Evolutionary conservation across 441 rosid species (phyloP).

Genomic region (Kokia cookei): DNA sequence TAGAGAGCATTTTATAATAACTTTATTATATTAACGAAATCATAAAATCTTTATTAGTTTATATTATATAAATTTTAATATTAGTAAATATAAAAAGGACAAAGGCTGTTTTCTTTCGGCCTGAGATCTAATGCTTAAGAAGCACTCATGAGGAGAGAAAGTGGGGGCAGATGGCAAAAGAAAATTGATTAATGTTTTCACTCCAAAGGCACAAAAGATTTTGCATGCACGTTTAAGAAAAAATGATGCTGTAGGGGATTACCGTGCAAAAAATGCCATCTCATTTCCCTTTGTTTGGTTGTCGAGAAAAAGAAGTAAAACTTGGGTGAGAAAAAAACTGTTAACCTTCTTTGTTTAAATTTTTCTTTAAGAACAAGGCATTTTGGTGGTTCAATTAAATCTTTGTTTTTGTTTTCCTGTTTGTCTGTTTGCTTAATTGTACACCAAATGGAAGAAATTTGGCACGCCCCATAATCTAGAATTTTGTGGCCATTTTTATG

Average conservation of each 20-base stretch:
- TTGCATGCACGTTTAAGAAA: constrained; percentile 1
- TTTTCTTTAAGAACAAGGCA: background rate
- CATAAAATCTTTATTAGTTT: no score
- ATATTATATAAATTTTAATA: no score
- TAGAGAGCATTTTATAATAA: no score
- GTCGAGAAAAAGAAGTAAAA: no score
- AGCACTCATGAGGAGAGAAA: background rate
- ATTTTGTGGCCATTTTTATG: no score
- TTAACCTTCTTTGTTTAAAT: background rate
- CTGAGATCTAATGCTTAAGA: background rate
- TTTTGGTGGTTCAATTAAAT: background rate
- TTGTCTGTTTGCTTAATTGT: background rate
- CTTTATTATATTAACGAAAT: background rate
- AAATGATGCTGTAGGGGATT: background rate
- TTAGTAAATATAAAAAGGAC: no score
- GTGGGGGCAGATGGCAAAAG: background rate
- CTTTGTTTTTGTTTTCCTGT: background rate
- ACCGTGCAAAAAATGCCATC: background rate
- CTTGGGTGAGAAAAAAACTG: background rate
- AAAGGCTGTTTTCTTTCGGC: no score
- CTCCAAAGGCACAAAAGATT: constrained; percentile 3
- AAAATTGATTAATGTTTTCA: constrained; percentile 9
- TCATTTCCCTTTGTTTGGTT: background rate
- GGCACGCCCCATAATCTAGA: background rate
- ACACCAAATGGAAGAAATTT: background rate